Base-by-base conservation (phyloP, 1,139 yeast genomes). In the Yamadazyma kanchanaburiensis region DNA sequence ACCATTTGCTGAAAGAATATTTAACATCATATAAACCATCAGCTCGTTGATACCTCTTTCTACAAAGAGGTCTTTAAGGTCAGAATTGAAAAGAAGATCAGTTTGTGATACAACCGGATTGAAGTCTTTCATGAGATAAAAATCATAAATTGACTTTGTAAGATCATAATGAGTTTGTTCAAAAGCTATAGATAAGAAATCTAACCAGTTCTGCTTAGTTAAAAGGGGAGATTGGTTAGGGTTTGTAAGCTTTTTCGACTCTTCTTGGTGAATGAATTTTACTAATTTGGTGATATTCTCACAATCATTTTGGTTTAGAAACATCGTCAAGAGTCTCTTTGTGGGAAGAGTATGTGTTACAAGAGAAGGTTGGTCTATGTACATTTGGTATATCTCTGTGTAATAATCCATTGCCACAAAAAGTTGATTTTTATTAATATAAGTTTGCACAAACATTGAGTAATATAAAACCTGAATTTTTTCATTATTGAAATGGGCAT, bases 1-100 rank as follows among this genome's bases (percentile, higher is more conserved):
- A 4, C 74, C 74, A 32, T 59, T 48, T 3, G 49, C 40, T 2
- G 70, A 49, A 9, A 67, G 48, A 0, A 58, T 45, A 25, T 58
- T 63, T 15, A 68, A 49, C 10, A 64, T 53, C 31, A 49, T 52
- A 18, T 33, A 28, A 5, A 37, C 26, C 25, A 31, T 26, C 11
- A 13, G 21, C 8, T 35, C 26, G 9, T 32, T 32, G 16, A 40
- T 13, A 5, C 26, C 33, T 24, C 37, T 27, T 11, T 32, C 28
- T n/a, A 22, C 22, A 16, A 40, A 35, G 11, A 27, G 25, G 34
- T 36, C 22, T 12, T 37, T 12, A 8, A 39, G 33, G 17, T 37
- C 32, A 20, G 29, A 14, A 21, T 21, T 22, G 24, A 38, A 28
- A 7, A 59, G 36, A 2, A 60, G 40, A 1, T 49, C 51, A 15